Evolutionary conservation across 495 filamentous ascomycete species (phyloP), one percentile per base, ranked within the genome.

Genomic region (Penicillium antarcticum): DNA sequence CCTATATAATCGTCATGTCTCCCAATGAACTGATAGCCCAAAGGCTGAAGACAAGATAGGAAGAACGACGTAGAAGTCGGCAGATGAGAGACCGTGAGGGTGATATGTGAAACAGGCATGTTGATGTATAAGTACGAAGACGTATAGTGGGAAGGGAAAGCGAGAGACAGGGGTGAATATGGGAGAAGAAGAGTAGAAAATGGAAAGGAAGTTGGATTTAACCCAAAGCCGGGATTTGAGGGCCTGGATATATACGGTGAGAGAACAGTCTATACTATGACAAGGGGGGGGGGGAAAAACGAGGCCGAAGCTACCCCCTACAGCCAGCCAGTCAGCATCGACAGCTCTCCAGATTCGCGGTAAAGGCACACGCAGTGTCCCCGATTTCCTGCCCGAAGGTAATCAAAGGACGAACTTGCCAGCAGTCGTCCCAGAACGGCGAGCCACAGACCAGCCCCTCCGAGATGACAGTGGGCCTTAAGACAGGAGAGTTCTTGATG

Each of bases 21-120:
- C 45, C 71, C 73, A 50, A 91, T 77, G 65, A 82, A 95, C 42
- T 78, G 78, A 48, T 94, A 84, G 17, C 87, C 87, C 16, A 95
- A 73, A 0, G 89, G 87, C 52, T 87, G 84, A 39, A 86, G 73
- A 57, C 89, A 79, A 52, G 85, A 79, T 4, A 91, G 80, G 67
- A 88, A 95, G 74, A 92, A 92, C 1, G 87, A 92, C 37, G 82
- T 84, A 7, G 88, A 86, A 16, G 83, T 84, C 7, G 89, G 83
- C 34, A 94, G 85, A 63, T 92, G 82, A 39, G 82, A 84, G 60
- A 92, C 89, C 18, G 78, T 82, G 38, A 86, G 69, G 51, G 76
- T 78, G 52, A 84, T 68, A 57, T 84, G 76, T 21, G 81, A 80
- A 52, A 83, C 65, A 51, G 80, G 79, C 82, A 84, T 85, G 31